Percentiles rank a stretch among this genome's conserved stretches.
Conservation (phyloP, 495 filamentous ascomycete genomes). For the Ascodesmis nigricans region DNA sequence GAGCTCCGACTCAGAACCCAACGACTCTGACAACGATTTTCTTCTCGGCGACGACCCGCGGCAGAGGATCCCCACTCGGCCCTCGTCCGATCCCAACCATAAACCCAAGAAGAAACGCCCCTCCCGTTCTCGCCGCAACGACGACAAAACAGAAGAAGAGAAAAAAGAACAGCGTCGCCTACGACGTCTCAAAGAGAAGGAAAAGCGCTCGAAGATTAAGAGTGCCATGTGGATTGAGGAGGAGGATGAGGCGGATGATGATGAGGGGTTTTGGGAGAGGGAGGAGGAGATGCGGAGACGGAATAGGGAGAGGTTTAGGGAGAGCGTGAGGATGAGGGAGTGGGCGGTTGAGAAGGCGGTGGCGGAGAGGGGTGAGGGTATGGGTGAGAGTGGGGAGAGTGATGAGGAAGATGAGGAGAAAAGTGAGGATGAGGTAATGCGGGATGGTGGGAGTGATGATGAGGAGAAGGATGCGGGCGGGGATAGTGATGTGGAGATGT, state of each 20-base stretch:
- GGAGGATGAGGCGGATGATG: slow-evolving; percentile 20
- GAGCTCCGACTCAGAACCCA: slow-evolving; percentile 38
- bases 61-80: slow-evolving; percentile 53
- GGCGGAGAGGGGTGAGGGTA: slow-evolving; percentile 1
- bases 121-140: background rate
- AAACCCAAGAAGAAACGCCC: slow-evolving; percentile 7
- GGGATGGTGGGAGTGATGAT: background rate
- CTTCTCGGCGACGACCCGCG: too few relatives aligned
- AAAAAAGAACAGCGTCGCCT: slow-evolving; percentile 18
- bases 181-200: slow-evolving; percentile 23
- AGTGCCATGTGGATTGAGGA: slow-evolving; percentile 49
- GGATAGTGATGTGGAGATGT: slow-evolving; percentile 1
- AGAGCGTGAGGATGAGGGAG: background rate
- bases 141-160: slow-evolving; percentile 32
- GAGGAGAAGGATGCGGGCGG: background rate
- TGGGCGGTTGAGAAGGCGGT: slow-evolving; percentile 2
- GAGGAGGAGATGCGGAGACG: slow-evolving; percentile 14
- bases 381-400: slow-evolving; percentile 9
- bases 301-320: background rate
- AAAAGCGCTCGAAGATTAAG: slow-evolving; percentile 43
- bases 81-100: slow-evolving; percentile 29
- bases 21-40: slow-evolving; percentile 29
- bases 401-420: slow-evolving; percentile 27
- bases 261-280: slow-evolving; percentile 16
- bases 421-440: slow-evolving; percentile 11